Evolutionary conservation across 1,284 basidiomycete genomes (phyloP).

Genomic region (Moesziomyces sp.): DNA sequence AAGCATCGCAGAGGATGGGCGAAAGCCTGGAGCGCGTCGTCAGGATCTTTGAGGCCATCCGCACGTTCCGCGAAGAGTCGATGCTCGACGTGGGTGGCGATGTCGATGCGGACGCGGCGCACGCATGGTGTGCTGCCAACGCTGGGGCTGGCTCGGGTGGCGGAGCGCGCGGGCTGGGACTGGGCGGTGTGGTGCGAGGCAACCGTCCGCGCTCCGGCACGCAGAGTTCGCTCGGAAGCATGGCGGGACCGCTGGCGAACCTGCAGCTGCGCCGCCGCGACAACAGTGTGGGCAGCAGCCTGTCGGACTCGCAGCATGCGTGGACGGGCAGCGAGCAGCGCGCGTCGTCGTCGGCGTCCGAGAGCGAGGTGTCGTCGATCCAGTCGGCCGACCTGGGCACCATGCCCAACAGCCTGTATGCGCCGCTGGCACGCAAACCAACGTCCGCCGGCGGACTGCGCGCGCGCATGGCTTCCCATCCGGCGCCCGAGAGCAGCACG

Average conservation of each 20-base stretch:
- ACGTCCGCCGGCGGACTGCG: not conserved
- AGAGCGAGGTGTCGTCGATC: slow-evolving; percentile 23
- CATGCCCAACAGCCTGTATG: slow-evolving; percentile 10
- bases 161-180: not conserved
- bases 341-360: slow-evolving; percentile 13
- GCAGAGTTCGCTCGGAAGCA: slow-evolving; percentile 6
- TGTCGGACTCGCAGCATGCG: slow-evolving; percentile 18
- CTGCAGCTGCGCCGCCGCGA: slow-evolving; percentile 25
- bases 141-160: not conserved
- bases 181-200: not conserved
- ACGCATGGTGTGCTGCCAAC: not conserved
- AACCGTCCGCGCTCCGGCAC: slow-evolving; percentile 3
- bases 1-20: slow-evolving; percentile 20
- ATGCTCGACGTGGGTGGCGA: slow-evolving; percentile 16
- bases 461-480: not conserved
- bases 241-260: slow-evolving; percentile 12
- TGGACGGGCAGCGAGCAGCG: slow-evolving; percentile 18
- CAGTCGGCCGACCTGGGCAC: not conserved
- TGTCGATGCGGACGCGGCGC: not conserved
- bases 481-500: not conserved
- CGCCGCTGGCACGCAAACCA: slow-evolving; percentile 8
- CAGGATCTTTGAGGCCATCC: slow-evolving; percentile 30
- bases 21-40: slow-evolving; percentile 16
- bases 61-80: slow-evolving; percentile 19
- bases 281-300: slow-evolving; percentile 20